Evolutionary conservation across 1,284 basidiomycete species (phyloP).

Genomic region (Macrocystidia cucumis): DNA sequence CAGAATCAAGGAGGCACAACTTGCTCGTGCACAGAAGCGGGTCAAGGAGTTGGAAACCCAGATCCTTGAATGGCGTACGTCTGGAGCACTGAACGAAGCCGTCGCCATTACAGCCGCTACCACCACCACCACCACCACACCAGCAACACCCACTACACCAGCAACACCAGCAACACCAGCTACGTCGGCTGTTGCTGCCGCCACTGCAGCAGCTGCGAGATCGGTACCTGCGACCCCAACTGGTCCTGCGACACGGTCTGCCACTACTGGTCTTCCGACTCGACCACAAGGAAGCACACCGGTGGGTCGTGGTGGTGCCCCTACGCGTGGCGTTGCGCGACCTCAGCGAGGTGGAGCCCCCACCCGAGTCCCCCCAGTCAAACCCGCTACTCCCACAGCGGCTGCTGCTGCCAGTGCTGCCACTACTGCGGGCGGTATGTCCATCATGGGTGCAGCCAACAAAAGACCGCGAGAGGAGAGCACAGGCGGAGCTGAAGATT

Average conservation of each 20-base stretch:
- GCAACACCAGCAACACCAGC: conserved; percentile 11
- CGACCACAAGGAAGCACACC: conserved; percentile 14
- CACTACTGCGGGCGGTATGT: conserved; percentile 30
- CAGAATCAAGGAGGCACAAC: conserved; percentile 62
- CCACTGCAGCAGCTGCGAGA: conserved; percentile 11
- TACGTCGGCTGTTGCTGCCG: conserved; percentile 11
- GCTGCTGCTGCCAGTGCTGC: conserved; percentile 19
- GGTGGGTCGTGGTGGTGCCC: conserved; percentile 9
- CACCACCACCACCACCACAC: conserved; percentile 14
- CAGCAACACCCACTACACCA: conserved; percentile 14
- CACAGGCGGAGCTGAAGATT: conserved; percentile 38
- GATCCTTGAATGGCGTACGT: conserved; percentile 45
- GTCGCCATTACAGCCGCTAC: conserved; percentile 15
- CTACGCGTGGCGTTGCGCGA: conserved; percentile 13
- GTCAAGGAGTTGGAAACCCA: conserved; percentile 63
- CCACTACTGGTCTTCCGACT: conserved; percentile 11
- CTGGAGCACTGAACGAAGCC: conserved; percentile 32
- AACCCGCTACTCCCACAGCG: conserved; percentile 11
- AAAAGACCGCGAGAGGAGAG: conserved; percentile 63
- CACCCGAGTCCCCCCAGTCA: conserved; percentile 18
- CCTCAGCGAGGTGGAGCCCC: conserved; percentile 12
- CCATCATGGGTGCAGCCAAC: conserved; percentile 58
- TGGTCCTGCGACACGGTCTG: conserved; percentile 5
- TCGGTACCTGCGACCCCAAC: conserved; percentile 16
- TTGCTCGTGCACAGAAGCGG: conserved; percentile 47